Conservation (phyloP, 306 rosid species). For the Malus orientalis region DNA sequence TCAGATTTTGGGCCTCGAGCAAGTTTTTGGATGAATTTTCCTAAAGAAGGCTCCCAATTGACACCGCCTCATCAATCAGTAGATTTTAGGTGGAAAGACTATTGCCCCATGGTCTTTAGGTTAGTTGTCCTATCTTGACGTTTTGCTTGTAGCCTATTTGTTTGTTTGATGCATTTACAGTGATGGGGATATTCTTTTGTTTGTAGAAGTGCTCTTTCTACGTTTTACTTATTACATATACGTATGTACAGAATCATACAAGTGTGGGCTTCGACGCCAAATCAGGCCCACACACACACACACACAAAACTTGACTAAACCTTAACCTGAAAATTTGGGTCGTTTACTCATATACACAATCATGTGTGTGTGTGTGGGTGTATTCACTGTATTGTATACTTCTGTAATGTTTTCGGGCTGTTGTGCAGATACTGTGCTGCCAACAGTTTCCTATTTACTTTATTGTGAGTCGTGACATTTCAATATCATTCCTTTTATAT, state of each 20-base stretch:
- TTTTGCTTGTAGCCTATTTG: neutral
- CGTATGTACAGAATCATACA: neutral
- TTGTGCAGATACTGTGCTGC: neutral
- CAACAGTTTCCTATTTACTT: neutral
- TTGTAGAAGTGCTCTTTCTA: neutral
- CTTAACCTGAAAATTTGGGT: neutral
- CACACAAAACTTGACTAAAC: neutral
- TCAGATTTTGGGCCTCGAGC: constrained; percentile 95
- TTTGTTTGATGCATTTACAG: constrained; percentile 16
- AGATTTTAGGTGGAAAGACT: constrained; percentile 97
- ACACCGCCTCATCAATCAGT: constrained; percentile 97
- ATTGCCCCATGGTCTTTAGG: constrained; percentile 99
- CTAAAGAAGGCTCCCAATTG: constrained; percentile 88
- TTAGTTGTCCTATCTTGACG: constrained; percentile 24
- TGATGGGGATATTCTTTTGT: neutral
- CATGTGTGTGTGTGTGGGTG: neutral
- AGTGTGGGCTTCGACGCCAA: neutral
- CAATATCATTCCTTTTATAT: constrained; percentile 9
- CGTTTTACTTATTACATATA: neutral
- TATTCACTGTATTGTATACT: neutral
- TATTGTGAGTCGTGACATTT: neutral
- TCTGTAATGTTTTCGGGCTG: neutral
- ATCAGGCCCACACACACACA: neutral
- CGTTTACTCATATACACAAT: neutral
- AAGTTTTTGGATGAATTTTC: constrained; percentile 99